Base-by-base conservation (phyloP, 768 basidiomycete genomes). In the Kwoniella bestiolae region DNA sequence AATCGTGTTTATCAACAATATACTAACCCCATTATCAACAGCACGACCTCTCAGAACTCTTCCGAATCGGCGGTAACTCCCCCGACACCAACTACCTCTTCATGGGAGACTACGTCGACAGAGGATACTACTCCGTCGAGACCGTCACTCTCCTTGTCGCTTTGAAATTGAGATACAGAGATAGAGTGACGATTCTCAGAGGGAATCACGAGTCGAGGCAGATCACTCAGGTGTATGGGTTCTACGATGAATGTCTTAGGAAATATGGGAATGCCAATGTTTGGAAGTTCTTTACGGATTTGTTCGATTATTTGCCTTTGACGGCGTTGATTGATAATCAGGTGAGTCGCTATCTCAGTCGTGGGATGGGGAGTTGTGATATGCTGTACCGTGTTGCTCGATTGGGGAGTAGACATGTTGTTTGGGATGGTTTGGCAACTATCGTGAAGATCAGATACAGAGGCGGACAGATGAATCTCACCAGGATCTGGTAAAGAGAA, bases 241-340 rank as follows among this genome's bases (percentile, higher is more conserved):
- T 99, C 80, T 99, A 99, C 82, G 96, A 99, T 85, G 96, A 99
- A 82, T 99, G 96, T 80, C 85, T 97, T 80, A 89, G 96, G 82
- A 99, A 99, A 85, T 99, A 99, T 83, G 96, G 96, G 57, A 98
- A 97, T 83, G 94, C 95, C 78, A 98, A 97, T 79, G 95, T 99
- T 34, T 99, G 96, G 96, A 90, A 95, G 77, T 95, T 89, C 86
- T 99, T 97, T 82, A 97, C 95, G 77, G 95, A 98, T 86, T 84
- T 97, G 58, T 98, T 99, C 80, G 96, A 98, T 83, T 98, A 91
- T 83, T 87, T 98, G 46, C 94, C 96, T 63, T 87, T 98, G 71
- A 97, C 94, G 52, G 96, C 95, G 52, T 87, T 97, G 79, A 97
- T 98, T 82, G 96, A 99, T 80, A 94, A 96, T 82, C 96, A 98